A percentile compares a stretch with the other conserved stretches of the same genome.
Evolutionary conservation across 2,329 filamentous ascomycete genomes (phyloP).

Genomic region (Fusarium illudens): DNA sequence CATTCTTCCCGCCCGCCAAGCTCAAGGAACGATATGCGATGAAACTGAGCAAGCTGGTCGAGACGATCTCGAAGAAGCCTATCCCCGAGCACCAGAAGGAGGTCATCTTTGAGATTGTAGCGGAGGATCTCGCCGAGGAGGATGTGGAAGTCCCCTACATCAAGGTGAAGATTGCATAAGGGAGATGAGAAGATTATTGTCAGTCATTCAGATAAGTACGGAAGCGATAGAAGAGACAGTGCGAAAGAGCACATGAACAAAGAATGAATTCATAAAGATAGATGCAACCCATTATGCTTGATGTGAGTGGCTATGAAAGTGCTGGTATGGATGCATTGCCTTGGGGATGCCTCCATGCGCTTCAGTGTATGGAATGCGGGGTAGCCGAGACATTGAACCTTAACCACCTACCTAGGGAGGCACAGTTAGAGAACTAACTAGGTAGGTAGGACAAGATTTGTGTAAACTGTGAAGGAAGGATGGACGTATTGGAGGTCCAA

Average conservation of each 20-base stretch:
- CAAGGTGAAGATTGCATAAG: constrained; percentile 75
- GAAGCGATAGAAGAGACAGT: constrained; percentile 21
- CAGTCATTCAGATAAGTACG: constrained; percentile 19
- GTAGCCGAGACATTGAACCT: neutral
- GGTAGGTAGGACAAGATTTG: neutral
- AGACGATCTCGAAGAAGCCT: constrained; percentile 89
- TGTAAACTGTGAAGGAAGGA: neutral
- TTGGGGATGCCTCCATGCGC: neutral
- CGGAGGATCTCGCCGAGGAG: constrained; percentile 86
- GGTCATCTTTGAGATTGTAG: constrained; percentile 95
- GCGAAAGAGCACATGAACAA: constrained; percentile 26
- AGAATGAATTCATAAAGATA: constrained; percentile 31
- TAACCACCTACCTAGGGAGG: neutral
- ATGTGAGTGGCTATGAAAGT: neutral
- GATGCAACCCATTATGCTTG: constrained; percentile 23
- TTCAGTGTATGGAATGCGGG: neutral
- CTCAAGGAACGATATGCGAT: constrained; percentile 82
- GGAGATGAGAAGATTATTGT: neutral
- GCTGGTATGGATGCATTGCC: too few relatives aligned
- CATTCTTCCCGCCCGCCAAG: constrained; percentile 83
- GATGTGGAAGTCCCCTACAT: constrained; percentile 98
- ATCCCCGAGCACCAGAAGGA: constrained; percentile 93
- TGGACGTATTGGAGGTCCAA: neutral
- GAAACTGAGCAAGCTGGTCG: constrained; percentile 88
- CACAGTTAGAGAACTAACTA: too few relatives aligned